phyloP scores from a whole-genome alignment of 2,329 filamentous ascomycete species.

The Microsporum audouinii region DNA sequence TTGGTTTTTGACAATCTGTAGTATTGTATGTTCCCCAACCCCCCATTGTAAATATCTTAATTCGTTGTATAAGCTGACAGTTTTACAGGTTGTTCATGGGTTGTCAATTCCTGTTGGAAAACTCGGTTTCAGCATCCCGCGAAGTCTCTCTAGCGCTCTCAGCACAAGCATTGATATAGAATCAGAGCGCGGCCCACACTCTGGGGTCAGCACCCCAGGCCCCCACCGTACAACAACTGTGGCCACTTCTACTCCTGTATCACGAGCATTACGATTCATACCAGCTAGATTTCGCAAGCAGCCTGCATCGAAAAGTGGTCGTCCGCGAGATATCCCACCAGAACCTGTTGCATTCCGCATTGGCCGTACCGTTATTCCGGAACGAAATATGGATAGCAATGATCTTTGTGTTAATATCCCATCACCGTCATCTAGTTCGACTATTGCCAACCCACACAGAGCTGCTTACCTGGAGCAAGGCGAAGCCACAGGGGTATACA shows the following conservation, averaged over 20 bases:
- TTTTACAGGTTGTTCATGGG: constrained; percentile 57
- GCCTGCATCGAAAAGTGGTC: neutral
- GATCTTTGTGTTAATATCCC: neutral
- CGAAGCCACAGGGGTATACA: neutral
- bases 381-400: neutral
- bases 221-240: neutral
- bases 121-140: constrained; percentile 36
- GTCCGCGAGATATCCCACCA: constrained; percentile 8
- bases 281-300: constrained; percentile 1
- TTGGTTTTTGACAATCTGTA: constrained; percentile 78
- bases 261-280: constrained; percentile 3
- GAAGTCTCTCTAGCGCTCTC: constrained; percentile 35
- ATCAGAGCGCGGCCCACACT: neutral
- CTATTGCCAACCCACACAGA: neutral
- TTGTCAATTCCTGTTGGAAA: constrained; percentile 61
- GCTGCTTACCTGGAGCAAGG: neutral
- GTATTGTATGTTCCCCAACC: constrained; percentile 51
- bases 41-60: neutral
- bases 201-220: neutral
- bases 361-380: constrained; percentile 8
- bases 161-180: constrained; percentile 31
- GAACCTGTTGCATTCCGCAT: constrained; percentile 7
- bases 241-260: neutral
- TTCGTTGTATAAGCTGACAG: neutral
- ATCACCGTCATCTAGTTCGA: neutral